These are phyloP conservation scores for Globisporangium spiculum DNA, from an alignment of 352 stramenopile species.

Conservation along the genomic window DNA sequence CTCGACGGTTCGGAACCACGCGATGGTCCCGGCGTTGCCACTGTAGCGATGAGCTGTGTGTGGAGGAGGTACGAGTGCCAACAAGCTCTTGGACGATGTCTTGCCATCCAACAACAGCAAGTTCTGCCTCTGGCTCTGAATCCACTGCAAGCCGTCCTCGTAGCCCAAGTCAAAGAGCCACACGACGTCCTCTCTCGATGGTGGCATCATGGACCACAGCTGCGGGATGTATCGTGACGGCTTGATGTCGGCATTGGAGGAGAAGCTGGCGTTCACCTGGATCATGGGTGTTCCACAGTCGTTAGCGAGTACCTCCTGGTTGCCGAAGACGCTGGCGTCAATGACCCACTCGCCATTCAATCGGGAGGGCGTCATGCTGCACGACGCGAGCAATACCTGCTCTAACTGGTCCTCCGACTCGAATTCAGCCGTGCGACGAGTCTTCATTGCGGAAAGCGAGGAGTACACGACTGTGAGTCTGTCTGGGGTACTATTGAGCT, in stretches of 20 bases:
- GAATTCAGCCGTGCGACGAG: constrained; percentile 38
- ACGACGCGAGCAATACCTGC: constrained; percentile 48
- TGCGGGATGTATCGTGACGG: constrained; percentile 59
- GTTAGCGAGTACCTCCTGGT: constrained; percentile 23
- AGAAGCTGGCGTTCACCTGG: constrained; percentile 24
- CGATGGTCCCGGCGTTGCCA: neutral
- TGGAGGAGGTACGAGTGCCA: neutral
- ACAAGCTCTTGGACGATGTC: neutral
- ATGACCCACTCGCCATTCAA: constrained; percentile 56
- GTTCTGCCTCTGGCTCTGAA: constrained; percentile 18
- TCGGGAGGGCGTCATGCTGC: constrained; percentile 46
- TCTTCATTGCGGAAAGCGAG: constrained; percentile 40
- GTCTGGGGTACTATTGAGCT: constrained; percentile 28
- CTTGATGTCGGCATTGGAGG: constrained; percentile 48
- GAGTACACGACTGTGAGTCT: constrained; percentile 52
- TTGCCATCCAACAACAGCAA: neutral
- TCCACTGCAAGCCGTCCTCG: constrained; percentile 38
- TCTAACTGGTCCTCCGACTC: constrained; percentile 36
- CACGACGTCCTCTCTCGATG: constrained; percentile 39
- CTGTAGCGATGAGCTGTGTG: neutral
- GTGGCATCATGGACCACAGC: constrained; percentile 63
- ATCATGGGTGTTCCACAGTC: constrained; percentile 14
- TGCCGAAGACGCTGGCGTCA: constrained; percentile 55
- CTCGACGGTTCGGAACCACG: neutral
- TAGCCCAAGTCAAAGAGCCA: constrained; percentile 62